Evolutionary conservation across 257 asterid species (phyloP), one percentile per base, ranked within the genome.

Genomic region (Cinchona pubescens): DNA sequence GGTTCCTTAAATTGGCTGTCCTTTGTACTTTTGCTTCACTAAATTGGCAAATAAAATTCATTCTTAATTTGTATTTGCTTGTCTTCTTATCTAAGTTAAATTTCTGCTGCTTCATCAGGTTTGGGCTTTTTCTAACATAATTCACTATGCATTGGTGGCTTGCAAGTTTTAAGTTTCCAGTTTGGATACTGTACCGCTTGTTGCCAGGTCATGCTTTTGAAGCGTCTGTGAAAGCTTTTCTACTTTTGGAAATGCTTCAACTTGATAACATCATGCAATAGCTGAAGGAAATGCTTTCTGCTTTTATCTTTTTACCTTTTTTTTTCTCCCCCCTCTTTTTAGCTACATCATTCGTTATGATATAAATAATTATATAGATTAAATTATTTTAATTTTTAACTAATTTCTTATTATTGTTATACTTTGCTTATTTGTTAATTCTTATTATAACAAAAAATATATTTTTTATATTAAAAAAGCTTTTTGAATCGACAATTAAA

Each of bases 221-320:
- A 73, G 70, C 60, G 59, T 30, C 29, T 59, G 9, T 59, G 21
- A 30, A n/a, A 32, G 46, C 69, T 11, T 42, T 48, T 29, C 7
- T 43, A 43, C 5, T 35, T 74, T 35, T 7, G 53, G 78, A 46
- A 32, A n/a, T 40, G 53, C 51, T 74, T 63, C 71, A 46, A 34
- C 8, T 63, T 65, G 64, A 48, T 8, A 6, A 29, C 16, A 32
- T 1, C 8, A 27, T 63, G 53, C 64, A 21, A 15, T 15, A 30
- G 68, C 18, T n/a, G 11, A 56, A 23, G 35, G 2, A n/a, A 67
- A 16, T 58, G n/a, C n/a, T n/a, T n/a, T n/a, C n/a, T n/a, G n/a
- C n/a, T n/a, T n/a, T n/a, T n/a, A n/a, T n/a, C n/a, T n/a, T n/a
- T n/a, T n/a, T n/a, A n/a, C n/a, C n/a, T n/a, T n/a, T n/a, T n/a